Base-by-base conservation (phyloP, 768 basidiomycete species). In the Lentinula lateritia region DNA sequence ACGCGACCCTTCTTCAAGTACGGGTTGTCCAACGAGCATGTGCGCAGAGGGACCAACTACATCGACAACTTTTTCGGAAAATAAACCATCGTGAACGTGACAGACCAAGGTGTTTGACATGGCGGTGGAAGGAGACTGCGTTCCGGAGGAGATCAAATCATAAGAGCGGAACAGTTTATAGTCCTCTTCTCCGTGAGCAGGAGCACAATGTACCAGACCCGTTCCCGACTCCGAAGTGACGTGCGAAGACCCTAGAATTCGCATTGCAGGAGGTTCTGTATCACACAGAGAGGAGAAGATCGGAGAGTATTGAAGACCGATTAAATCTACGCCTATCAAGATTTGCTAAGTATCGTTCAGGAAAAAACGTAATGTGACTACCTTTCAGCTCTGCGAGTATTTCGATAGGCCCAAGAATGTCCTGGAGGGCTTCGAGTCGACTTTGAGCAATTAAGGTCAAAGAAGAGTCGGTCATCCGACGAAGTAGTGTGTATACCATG, bases 141-240 rank as follows among this genome's bases (percentile, higher is more conserved):
- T 38, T 5, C 41, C 55, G 13, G 55, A 55, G 3, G 73, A 73
- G n/a, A 89, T 70, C 28, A 86, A 74, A 35, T 80, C 82, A 2
- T 84, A 76, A 0, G 76, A 65, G n/a, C 79, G 83, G 75, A 92
- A 93, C 6, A 85, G 80, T 35, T 82, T 80, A 69, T 96, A 99
- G 72, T 99, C 96, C 67, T 99, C 96, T 9, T 83, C 81, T 16
- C 95, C 96, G 67, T 98, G 96, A 1, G 93, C 95, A 12, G 96
- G 95, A 0, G 96, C 95, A 65, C 90, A 92, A 68, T 98, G 96
- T 1, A 99, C 96, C 12, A 98, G 82, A 38, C 96, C 95, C 1
- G 95, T 97, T 6, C 96, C 96, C n/a, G 94, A 90, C 16, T 87
- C 83, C 0, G 89, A 73, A 1, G 89, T 93, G 15, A 98, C 96